These are phyloP conservation scores for Phyllosticta citriasiana DNA, from an alignment of 2,329 filamentous ascomycete species.

Conservation along the genomic window DNA sequence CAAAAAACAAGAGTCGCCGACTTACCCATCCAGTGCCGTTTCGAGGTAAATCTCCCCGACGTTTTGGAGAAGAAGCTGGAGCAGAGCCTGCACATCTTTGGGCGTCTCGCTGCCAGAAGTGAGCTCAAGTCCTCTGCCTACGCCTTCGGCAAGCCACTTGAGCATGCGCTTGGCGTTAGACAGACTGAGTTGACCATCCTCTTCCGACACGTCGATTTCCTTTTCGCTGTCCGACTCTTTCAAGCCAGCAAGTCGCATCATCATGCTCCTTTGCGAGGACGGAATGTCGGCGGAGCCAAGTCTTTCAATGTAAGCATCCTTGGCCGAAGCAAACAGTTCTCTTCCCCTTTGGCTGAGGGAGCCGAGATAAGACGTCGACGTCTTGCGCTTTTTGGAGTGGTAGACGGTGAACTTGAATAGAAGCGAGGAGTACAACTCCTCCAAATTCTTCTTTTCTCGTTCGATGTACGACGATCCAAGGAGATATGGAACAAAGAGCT, in stretches of 20 bases:
- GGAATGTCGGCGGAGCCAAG: slow-evolving; percentile 84
- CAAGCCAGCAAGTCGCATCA: slow-evolving; percentile 79
- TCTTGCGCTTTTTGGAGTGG: slow-evolving; percentile 79
- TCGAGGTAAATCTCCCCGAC: slow-evolving; percentile 78
- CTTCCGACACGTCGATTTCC: slow-evolving; percentile 83
- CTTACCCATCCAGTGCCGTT: slow-evolving; percentile 50
- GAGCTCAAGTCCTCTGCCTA: slow-evolving; percentile 84
- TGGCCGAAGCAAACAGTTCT: slow-evolving; percentile 76
- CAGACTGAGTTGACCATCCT: slow-evolving; percentile 74
- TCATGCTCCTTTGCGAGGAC: slow-evolving; percentile 77
- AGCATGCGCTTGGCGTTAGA: slow-evolving; percentile 96
- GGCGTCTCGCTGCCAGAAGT: slow-evolving; percentile 79
- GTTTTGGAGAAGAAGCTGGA: slow-evolving; percentile 72
- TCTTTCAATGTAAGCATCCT: slow-evolving; percentile 82
- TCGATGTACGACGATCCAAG: slow-evolving; percentile 57
- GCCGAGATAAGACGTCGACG: slow-evolving; percentile 83
- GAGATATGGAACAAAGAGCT: slow-evolving; percentile 57
- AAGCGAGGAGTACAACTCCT: slow-evolving; percentile 79
- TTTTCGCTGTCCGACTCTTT: slow-evolving; percentile 64
- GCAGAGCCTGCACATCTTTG: slow-evolving; percentile 79
- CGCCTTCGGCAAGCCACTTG: slow-evolving; percentile 92
- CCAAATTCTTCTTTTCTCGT: slow-evolving; percentile 55
- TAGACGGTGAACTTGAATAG: slow-evolving; percentile 97
- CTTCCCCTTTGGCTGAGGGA: slow-evolving; percentile 83
- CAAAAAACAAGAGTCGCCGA: slow-evolving; percentile 3